Evolutionary conservation across 441 rosid species (phyloP).

Genomic region (Melianthus villosus): DNA sequence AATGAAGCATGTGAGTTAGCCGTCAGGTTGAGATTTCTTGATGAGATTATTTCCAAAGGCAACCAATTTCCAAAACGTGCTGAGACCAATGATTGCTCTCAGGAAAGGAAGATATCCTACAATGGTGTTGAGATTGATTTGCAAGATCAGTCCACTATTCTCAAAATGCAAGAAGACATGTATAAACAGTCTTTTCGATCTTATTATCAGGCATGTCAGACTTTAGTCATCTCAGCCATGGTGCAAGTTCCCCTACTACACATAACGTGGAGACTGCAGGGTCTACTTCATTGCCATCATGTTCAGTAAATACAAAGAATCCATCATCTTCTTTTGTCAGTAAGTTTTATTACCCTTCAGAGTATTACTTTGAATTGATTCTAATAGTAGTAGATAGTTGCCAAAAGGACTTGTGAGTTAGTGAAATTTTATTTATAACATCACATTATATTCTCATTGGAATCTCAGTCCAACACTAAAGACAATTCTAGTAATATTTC

Average conservation of each 20-base stretch:
- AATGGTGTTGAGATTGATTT: constrained; percentile 54
- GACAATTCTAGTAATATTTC: constrained; percentile 3
- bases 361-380: no score
- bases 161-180: constrained; percentile 59
- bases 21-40: constrained; percentile 76
- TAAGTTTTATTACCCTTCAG: no score
- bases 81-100: constrained; percentile 37
- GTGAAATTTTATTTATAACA: neutral
- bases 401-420: neutral
- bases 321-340: constrained; percentile 38
- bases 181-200: constrained; percentile 60
- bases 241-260: constrained; percentile 29
- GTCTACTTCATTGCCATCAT: constrained; percentile 31
- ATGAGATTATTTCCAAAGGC: constrained; percentile 40
- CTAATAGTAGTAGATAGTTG: no score
- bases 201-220: constrained; percentile 82
- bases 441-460: neutral
- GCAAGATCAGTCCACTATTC: constrained; percentile 40
- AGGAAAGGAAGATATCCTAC: constrained; percentile 33
- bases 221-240: constrained; percentile 31
- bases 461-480: neutral
- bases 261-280: constrained; percentile 24
- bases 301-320: constrained; percentile 28
- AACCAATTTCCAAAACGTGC: constrained; percentile 29
- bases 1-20: constrained; percentile 84